Base-by-base conservation (phyloP, 2,329 filamentous ascomycete species). In the Pezicula rhizophila region DNA sequence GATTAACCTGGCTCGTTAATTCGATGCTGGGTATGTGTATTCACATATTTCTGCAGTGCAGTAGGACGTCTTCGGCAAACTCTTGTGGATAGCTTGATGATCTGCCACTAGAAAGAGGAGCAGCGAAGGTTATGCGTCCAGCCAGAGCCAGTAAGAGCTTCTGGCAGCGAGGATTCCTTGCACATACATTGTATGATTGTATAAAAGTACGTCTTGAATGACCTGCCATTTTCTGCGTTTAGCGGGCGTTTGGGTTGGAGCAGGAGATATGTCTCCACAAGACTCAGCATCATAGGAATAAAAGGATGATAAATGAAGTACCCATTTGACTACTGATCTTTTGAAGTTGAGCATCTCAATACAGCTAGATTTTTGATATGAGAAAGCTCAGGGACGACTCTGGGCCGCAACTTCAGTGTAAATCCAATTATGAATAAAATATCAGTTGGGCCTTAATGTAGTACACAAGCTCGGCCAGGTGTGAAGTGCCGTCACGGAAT, bases 131-230 rank as follows among this genome's bases (percentile, higher is more conserved):
- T 31, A 31, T 31, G 28, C 28, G 28, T 12, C 28, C 28, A 31
- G 28, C 28, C 28, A 31, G 11, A 31, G 28, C 28, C 28, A 11
- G 7, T 17, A 38, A 38, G 35, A 38, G 35, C 35, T 15, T 38
- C 35, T 15, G n/a, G 35, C 35, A 31, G 28, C 11, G 5, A 31
- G 28, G 17, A 15, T 12, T 40, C 14, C 15, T 17, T 40, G 38
- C 38, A 40, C 38, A 40, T 40, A 40, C 35, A 25, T 15, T 42
- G 39, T 42, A 25, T 42, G 39, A 42, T 25, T 42, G 40, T 42
- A 42, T 42, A 42, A 42, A 42, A 26, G 25, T 12, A 26, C 14
- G 35, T 10, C 40, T 15, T 28, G 10, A 11, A 28, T 14, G 23
- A 14, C 12, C 8, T 15, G 40, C 23, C 23, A 14, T 26, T 28